A percentile compares a stretch with the other conserved stretches of the same genome.
phyloP scores from a whole-genome alignment of 495 filamentous ascomycete genomes.

The Aspergillus olivimuriae region DNA sequence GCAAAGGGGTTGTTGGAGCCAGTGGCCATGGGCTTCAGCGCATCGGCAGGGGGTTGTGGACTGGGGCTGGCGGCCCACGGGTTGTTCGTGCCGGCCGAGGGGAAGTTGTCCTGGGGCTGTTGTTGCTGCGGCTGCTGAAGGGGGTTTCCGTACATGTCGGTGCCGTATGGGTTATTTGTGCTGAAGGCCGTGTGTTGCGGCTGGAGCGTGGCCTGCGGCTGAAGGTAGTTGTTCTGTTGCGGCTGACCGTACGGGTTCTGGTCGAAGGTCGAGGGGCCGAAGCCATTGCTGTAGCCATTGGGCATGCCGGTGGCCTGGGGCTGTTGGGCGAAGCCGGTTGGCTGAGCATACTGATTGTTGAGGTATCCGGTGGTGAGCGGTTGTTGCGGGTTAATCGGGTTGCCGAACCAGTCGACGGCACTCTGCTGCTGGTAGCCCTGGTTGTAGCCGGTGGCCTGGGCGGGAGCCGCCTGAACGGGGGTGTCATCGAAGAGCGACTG shows the following conservation, averaged over 20 bases:
- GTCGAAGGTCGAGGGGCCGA: constrained; percentile 57
- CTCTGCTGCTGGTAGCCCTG: constrained; percentile 95
- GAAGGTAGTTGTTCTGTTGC: constrained; percentile 47
- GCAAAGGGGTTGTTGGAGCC: constrained; percentile 98
- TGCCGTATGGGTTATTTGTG: constrained; percentile 63
- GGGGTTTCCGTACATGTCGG: constrained; percentile 39
- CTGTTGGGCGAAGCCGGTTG: constrained; percentile 58
- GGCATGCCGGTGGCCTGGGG: constrained; percentile 58
- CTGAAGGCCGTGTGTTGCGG: constrained; percentile 69
- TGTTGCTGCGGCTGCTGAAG: constrained; percentile 48
- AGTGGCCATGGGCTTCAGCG: constrained; percentile 54
- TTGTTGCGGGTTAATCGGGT: constrained; percentile 71
- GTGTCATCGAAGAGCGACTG: constrained; percentile 82
- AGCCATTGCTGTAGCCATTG: constrained; percentile 60
- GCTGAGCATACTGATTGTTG: constrained; percentile 76
- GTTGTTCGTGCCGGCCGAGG: constrained; percentile 77
- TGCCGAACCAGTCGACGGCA: constrained; percentile 94
- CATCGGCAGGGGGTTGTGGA: constrained; percentile 30
- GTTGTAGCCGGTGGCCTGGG: constrained; percentile 83
- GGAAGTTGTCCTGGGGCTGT: constrained; percentile 50
- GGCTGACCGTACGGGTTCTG: constrained; percentile 49
- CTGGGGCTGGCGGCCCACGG: constrained; percentile 50
- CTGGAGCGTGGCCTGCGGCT: constrained; percentile 49
- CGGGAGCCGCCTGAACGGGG: constrained; percentile 51
- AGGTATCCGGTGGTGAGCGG: constrained; percentile 79